phyloP scores from a whole-genome alignment of 2,329 filamentous ascomycete genomes.

The Dothiorella sarmentorum region DNA sequence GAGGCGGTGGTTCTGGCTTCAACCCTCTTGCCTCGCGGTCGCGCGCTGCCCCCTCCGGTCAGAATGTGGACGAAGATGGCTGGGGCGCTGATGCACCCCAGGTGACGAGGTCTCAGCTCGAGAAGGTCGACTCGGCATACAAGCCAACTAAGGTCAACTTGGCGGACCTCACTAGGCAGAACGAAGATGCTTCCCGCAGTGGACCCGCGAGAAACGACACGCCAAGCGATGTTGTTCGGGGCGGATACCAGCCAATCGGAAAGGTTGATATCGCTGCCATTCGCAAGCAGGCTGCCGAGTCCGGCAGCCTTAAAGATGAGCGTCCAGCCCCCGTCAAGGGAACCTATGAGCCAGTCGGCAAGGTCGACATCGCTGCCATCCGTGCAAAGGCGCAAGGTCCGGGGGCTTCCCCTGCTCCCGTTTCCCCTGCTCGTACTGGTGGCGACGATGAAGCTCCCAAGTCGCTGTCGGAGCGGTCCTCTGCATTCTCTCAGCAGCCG shows the following conservation, averaged over 20 bases:
- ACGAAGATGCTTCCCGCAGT: constrained; percentile 63
- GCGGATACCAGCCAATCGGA: constrained; percentile 87
- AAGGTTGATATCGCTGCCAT: constrained; percentile 97
- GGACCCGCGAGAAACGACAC: constrained; percentile 41
- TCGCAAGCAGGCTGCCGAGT: constrained; percentile 66
- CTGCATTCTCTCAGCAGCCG: constrained; percentile 67
- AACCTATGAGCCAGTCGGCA: constrained; percentile 89
- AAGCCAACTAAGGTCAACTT: constrained; percentile 95
- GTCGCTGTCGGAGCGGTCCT: constrained; percentile 70
- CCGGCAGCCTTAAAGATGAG: constrained; percentile 60
- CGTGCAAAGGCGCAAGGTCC: constrained; percentile 75
- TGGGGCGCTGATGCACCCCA: constrained; percentile 96
- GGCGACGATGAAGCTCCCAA: constrained; percentile 54
- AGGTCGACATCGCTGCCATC: constrained; percentile 95
- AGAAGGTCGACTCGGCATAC: constrained; percentile 91
- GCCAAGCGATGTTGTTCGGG: constrained; percentile 67
- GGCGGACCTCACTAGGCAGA: constrained; percentile 73
- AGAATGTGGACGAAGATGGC: constrained; percentile 74
- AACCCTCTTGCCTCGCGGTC: constrained; percentile 65
- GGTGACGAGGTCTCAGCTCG: constrained; percentile 77
- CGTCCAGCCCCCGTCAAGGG: constrained; percentile 84
- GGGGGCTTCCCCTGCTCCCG: constrained; percentile 32
- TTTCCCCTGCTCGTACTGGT: constrained; percentile 46
- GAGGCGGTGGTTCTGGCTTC: constrained; percentile 47
- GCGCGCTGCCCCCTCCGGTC: constrained; percentile 53